Evolutionary conservation across 192 early-diverging fungal species (phyloP), one percentile per base, ranked within the genome.

Genomic region (Coemansia sp.): DNA sequence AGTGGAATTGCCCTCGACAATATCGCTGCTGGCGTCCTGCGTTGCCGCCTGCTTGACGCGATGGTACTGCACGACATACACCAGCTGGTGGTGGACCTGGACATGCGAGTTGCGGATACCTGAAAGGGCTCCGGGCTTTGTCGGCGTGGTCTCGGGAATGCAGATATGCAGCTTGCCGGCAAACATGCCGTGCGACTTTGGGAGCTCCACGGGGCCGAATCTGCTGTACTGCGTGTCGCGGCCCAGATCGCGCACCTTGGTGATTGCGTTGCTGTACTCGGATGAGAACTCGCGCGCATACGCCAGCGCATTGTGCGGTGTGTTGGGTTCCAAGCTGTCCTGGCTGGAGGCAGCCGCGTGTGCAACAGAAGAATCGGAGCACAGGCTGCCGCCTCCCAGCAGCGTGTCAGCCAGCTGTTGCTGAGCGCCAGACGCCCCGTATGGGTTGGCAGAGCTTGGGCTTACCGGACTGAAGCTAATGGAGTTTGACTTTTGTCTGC

Each of bases 11-110:
- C 21, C 57, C 61, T 62, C 43, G 44, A 53, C 41, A 41, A 43
- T 40, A 43, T 63, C 48, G 19, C 38, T 42, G 6, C 21, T 47
- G 12, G 11, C 16, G 1, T n/a, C 56, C 9, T 10, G 5, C 1
- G 56, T 1, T 48, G 47, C 6, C 37, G 26, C 52, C 42, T 49
- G 12, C 12, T 37, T 58, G 15, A 41, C 38, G 50, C 50, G 50
- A 13, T 60, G 61, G 59, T 81, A 81, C 48, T 72, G 67, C n/a
- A 81, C 63, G 38, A 66, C 67, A 44, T 81, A 81, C 23, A 68
- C 72, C 15, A 81, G 66, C 68, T 81, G 79, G 64, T 81, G 79
- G 50, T 76, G 79, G 0, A 81, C 48, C 43, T 81, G 79, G 41
- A 81, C 69, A 44, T 81, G 79, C 59, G 74, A 81, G 64, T 81